These are phyloP conservation scores for Torrubiella hemipterigena DNA, from an alignment of 2,329 filamentous ascomycete species.

Conservation along the genomic window DNA sequence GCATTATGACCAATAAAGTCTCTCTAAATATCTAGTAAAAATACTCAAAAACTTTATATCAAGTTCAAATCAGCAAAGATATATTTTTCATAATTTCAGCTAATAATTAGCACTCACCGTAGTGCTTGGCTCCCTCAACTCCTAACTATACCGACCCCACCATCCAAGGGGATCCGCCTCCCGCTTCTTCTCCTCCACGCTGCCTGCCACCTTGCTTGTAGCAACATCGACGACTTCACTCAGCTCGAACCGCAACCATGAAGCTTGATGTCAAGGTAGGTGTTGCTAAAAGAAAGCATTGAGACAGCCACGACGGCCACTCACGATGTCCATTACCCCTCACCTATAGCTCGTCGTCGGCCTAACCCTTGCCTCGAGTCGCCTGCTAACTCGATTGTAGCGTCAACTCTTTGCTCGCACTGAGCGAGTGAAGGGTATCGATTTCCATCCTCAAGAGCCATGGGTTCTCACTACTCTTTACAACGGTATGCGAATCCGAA, in stretches of 20 bases:
- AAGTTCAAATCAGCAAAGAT: too few relatives aligned
- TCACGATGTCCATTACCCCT: background rate
- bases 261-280: slow-evolving; percentile 31
- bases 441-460: slow-evolving; percentile 94
- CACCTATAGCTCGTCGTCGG: too few relatives aligned
- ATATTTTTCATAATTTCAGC: too few relatives aligned
- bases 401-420: slow-evolving; percentile 57
- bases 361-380: background rate
- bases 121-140: too few relatives aligned
- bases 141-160: too few relatives aligned
- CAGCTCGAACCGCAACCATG: slow-evolving; percentile 23
- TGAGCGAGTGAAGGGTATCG: slow-evolving; percentile 93
- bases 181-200: slow-evolving; percentile 4
- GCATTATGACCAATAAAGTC: too few relatives aligned
- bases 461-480: slow-evolving; percentile 96
- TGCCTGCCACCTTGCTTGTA: slow-evolving; percentile 3
- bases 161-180: slow-evolving; percentile 8
- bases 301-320: background rate
- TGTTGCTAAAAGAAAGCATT: too few relatives aligned
- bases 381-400: slow-evolving; percentile 9
- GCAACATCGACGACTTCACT: slow-evolving; percentile 10
- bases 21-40: too few relatives aligned
- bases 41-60: too few relatives aligned
- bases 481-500: slow-evolving; percentile 52
- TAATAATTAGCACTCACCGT: too few relatives aligned